Base-by-base conservation (phyloP, 306 rosid species). In the Alnus glutinosa region DNA sequence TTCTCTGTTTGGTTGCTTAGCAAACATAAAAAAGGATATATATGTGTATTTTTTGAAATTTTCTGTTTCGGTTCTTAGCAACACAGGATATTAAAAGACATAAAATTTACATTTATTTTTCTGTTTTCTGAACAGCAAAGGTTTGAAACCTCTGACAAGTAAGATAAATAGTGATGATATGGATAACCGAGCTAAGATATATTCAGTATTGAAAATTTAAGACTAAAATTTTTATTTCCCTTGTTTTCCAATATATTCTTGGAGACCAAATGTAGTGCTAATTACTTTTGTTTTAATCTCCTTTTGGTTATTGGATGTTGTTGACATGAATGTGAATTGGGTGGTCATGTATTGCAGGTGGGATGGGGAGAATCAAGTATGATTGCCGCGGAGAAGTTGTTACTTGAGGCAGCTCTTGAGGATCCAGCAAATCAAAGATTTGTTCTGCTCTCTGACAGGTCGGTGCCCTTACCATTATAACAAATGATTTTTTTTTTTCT, bases 371-470 rank as follows among this genome's bases (percentile, higher is more conserved):
- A 88, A 63, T 86, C 92, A 37, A 88, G 84, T 84, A 88, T 88
- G 92, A 89, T 85, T 74, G 82, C 85, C 82, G 86, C 85, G 7
- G 88, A 83, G 71, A 82, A 73, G 71, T 79, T 87, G 88, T 77
- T 89, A 55, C 79, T 87, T 48, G 79, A 61, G n/a, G 85, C 85
- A 68, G 96, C 98, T 58, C 91, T 93, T 59, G 94, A 90, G 81
- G 97, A 95, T 79, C 96, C 94, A 0, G 94, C 98, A 46, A 95
- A 93, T 84, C 99, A 89, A 71, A 90, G 98, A 95, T 95, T 95
- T 82, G 88, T 93, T 83, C 96, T 95, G 77, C 96, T 95, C 57
- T 95, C 99, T 1, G 99, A 95, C 66, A 91, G 99, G 99, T 95
- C 77, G 2, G 80, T 87, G 51, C 32, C 79, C 66, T 70, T 5